phyloP scores from a whole-genome alignment of 768 basidiomycete genomes.

The Psilocybe azurescens region DNA sequence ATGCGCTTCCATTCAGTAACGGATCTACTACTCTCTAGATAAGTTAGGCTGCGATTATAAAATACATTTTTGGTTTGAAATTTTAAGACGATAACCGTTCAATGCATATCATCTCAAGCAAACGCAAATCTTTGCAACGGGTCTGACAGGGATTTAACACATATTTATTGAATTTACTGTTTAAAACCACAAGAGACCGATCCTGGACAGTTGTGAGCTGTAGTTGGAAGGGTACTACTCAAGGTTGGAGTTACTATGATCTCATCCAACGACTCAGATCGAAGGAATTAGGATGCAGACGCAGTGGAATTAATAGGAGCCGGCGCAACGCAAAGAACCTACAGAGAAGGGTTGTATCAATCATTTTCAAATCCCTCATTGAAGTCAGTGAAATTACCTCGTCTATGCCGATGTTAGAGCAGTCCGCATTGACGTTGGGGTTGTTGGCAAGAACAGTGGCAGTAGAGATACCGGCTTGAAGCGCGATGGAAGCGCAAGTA shows the following conservation, averaged over 20 bases:
- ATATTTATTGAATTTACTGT: too few relatives aligned
- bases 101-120: too few relatives aligned
- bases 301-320: background rate
- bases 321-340: conserved; percentile 11
- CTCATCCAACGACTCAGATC: background rate
- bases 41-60: too few relatives aligned
- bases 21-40: too few relatives aligned
- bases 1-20: too few relatives aligned
- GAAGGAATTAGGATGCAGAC: background rate
- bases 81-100: too few relatives aligned
- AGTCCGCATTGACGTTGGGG: conserved; percentile 55
- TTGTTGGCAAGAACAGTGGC: conserved; percentile 59
- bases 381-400: conserved; percentile 45
- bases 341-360: too few relatives aligned
- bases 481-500: conserved; percentile 48
- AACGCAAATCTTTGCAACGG: too few relatives aligned
- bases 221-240: background rate
- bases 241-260: background rate
- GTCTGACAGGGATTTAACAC: too few relatives aligned
- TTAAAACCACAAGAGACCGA: too few relatives aligned
- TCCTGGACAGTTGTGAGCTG: too few relatives aligned
- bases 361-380: background rate
- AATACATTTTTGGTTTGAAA: too few relatives aligned
- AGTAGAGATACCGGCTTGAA: conserved; percentile 41
- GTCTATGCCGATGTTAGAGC: conserved; percentile 56